Evolutionary conservation across 1,284 basidiomycete species (phyloP).

Genomic region (Cryptococcus sp.): DNA sequence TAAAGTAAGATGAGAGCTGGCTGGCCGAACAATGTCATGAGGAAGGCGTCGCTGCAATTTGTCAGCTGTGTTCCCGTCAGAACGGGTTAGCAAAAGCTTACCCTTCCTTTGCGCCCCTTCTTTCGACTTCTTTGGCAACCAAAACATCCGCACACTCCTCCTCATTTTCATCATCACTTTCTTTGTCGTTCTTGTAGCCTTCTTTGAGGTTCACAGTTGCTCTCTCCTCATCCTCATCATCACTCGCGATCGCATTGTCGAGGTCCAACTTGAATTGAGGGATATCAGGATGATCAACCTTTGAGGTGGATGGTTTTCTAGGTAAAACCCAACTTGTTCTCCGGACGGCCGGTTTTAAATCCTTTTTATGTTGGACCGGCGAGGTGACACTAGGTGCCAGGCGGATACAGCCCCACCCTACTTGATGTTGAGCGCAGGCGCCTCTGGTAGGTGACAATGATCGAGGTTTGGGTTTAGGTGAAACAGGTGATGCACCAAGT

Average conservation of each 20-base stretch:
- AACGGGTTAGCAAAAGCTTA: conserved; percentile 18
- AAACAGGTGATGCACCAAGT: neutral
- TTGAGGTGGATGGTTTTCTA: neutral
- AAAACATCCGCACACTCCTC: conserved; percentile 32
- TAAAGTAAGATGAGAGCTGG: conserved; percentile 37
- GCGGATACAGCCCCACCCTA: conserved; percentile 19
- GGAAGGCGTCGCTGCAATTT: conserved; percentile 28
- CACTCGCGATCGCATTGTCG: conserved; percentile 17
- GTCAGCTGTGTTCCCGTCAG: conserved; percentile 2
- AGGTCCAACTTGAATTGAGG: conserved; percentile 3
- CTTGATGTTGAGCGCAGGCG: conserved; percentile 2
- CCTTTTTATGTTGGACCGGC: conserved; percentile 4
- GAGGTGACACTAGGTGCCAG: conserved; percentile 4
- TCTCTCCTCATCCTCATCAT: conserved; percentile 18
- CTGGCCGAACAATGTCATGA: conserved; percentile 41
- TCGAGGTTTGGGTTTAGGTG: neutral
- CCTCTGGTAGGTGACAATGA: neutral
- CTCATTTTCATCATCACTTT: conserved; percentile 35
- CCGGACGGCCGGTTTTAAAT: conserved; percentile 15
- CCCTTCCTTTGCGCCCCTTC: conserved; percentile 35
- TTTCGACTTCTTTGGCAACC: conserved; percentile 33
- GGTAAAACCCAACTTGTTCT: conserved; percentile 24
- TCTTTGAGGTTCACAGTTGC: conserved; percentile 19
- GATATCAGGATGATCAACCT: neutral
- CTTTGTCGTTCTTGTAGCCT: conserved; percentile 17